A percentile compares a stretch with the other conserved stretches of the same genome.
These are phyloP conservation scores for Leishmania arabica DNA, from an alignment of 208 protist genomes.

Conservation along the genomic window DNA sequence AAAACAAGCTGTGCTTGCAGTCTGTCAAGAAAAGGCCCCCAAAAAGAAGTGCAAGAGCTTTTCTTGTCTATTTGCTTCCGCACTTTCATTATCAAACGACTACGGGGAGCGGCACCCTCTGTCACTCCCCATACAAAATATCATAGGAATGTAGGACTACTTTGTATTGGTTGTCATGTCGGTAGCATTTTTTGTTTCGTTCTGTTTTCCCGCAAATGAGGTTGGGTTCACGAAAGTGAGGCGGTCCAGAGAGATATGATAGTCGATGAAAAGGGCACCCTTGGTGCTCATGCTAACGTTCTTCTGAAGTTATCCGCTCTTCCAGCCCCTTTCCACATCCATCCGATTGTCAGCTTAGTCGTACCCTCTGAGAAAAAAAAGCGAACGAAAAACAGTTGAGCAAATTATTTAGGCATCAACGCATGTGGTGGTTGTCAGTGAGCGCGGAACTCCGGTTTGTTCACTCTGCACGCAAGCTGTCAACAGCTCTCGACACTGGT, in stretches of 20 bases:
- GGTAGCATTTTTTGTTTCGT: background rate
- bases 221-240: background rate
- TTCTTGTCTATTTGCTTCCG: slow-evolving; percentile 6
- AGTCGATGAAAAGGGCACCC: background rate
- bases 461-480: background rate
- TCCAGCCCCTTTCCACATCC: background rate
- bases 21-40: background rate
- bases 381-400: background rate
- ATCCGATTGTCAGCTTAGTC: background rate
- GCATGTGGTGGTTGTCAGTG: background rate
- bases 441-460: background rate
- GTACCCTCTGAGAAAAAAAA: background rate
- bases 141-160: slow-evolving; percentile 30
- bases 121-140: slow-evolving; percentile 16
- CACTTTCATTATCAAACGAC: slow-evolving; percentile 9
- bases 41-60: background rate
- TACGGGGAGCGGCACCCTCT: background rate
- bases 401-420: background rate
- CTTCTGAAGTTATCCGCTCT: background rate
- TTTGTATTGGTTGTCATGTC: slow-evolving; percentile 4
- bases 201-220: slow-evolving; percentile 15
- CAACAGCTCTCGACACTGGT: background rate
- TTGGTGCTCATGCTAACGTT: background rate
- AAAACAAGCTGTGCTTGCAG: background rate
- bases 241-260: background rate